Evolutionary conservation across 768 basidiomycete species (phyloP).

Genomic region (Xanthoconium stramineum): DNA sequence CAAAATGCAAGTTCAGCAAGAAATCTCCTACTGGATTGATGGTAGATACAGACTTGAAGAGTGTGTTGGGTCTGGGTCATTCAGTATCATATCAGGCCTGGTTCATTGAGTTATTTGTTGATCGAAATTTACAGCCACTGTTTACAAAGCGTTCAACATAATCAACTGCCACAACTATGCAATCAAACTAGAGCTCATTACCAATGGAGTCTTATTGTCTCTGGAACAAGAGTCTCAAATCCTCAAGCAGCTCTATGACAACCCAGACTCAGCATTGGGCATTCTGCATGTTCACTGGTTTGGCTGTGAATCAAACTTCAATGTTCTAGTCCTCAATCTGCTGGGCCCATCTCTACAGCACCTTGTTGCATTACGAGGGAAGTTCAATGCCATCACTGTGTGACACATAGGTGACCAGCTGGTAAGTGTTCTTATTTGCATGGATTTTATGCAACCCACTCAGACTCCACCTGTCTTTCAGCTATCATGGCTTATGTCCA

Average conservation of each 20-base stretch:
- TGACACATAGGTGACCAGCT: neutral
- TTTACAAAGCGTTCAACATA: neutral
- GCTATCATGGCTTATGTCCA: neutral
- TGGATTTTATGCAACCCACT: too few relatives aligned
- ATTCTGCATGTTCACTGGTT: neutral
- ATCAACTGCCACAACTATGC: neutral
- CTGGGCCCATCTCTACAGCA: neutral
- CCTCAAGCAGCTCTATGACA: neutral
- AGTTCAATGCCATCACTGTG: neutral
- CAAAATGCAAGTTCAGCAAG: too few relatives aligned
- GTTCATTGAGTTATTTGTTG: neutral
- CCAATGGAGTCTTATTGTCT: neutral
- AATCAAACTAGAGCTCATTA: neutral
- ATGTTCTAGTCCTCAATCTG: neutral
- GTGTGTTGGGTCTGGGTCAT: neutral
- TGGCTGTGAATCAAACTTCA: neutral
- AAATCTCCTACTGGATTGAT: neutral
- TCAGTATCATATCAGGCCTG: too few relatives aligned
- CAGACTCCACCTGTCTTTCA: neutral
- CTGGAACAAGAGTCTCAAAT: neutral
- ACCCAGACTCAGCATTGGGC: neutral
- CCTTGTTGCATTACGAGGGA: neutral
- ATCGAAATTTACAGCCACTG: neutral
- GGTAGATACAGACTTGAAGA: neutral
- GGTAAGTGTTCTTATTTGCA: neutral